Conservation (phyloP, 331 rosid genomes). For the Pyrus hybrid region DNA sequence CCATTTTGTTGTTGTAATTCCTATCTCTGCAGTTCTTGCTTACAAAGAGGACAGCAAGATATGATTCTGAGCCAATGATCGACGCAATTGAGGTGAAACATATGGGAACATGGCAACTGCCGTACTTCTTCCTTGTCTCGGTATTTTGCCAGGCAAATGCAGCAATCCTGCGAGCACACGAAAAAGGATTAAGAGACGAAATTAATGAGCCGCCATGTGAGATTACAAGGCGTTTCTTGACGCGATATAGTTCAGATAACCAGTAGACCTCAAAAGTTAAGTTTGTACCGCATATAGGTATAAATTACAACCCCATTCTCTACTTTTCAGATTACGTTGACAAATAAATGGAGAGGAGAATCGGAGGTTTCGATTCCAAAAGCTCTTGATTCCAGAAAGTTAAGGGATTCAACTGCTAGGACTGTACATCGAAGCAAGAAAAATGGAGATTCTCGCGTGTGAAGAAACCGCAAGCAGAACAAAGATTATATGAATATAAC, state of each 20-base stretch:
- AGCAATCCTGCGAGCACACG: slow-evolving; percentile 62
- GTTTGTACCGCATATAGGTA: too few species aligned
- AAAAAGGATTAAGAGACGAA: background rate
- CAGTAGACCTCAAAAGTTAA: background rate
- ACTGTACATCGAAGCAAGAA: background rate
- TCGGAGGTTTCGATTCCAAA: background rate
- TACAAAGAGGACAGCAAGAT: slow-evolving; percentile 91
- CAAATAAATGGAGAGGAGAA: background rate
- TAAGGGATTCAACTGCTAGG: background rate
- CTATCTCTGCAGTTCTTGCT: slow-evolving; percentile 68
- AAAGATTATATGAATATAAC: background rate
- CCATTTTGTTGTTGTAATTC: background rate
- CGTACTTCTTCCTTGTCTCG: slow-evolving; percentile 78
- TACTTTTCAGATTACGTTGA: too few species aligned
- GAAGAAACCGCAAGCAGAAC: background rate
- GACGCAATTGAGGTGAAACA: slow-evolving; percentile 82
- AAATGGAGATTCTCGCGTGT: background rate
- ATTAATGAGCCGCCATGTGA: slow-evolving; percentile 1
- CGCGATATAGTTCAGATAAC: background rate
- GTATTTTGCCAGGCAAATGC: slow-evolving; percentile 83
- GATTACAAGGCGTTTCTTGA: background rate
- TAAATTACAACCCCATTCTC: too few species aligned
- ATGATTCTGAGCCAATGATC: slow-evolving; percentile 84
- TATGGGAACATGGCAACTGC: slow-evolving; percentile 73
- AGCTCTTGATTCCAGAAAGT: background rate